Evolutionary conservation across 2,329 filamentous ascomycete species (phyloP).

Genomic region (Cytospora paraplurivora): DNA sequence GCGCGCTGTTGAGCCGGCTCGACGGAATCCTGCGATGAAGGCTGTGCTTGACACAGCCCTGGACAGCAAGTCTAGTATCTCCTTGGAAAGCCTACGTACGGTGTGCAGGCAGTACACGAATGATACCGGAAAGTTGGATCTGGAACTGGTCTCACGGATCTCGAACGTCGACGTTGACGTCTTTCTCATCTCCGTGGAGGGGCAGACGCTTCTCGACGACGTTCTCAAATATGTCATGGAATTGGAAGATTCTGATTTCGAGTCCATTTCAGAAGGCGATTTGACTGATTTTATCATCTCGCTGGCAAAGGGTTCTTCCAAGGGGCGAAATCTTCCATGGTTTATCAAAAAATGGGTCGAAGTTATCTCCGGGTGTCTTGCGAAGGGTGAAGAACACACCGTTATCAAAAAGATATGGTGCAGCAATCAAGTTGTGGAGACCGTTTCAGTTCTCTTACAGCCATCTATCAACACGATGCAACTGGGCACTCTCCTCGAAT

Average conservation of each 20-base stretch:
- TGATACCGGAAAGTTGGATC: conserved; percentile 40
- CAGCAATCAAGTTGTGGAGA: conserved; percentile 30
- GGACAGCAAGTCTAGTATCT: conserved; percentile 37
- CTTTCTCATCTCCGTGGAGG: conserved; percentile 45
- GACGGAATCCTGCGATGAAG: conserved; percentile 35
- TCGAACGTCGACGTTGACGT: conserved; percentile 51
- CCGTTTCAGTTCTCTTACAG: conserved; percentile 41
- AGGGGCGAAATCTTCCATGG: conserved; percentile 46
- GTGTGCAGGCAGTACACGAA: conserved; percentile 49
- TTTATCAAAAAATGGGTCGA: conserved; percentile 53
- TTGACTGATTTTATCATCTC: conserved; percentile 43
- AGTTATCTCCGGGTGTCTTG: conserved; percentile 43
- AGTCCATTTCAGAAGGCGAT: conserved; percentile 6
- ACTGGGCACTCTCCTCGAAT: conserved; percentile 46
- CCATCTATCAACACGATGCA: conserved; percentile 49
- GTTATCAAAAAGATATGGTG: conserved; percentile 35
- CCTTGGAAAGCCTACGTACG: conserved; percentile 44
- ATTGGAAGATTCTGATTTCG: conserved; percentile 27
- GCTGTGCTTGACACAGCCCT: conserved; percentile 39
- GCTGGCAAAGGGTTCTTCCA: conserved; percentile 48
- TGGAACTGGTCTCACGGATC: conserved; percentile 46
- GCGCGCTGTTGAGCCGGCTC: conserved; percentile 29
- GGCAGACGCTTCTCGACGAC: conserved; percentile 42
- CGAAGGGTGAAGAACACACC: conserved; percentile 25
- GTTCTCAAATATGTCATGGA: conserved; percentile 42